phyloP scores from a whole-genome alignment of 495 filamentous ascomycete species.

The Penicillium turbatum region DNA sequence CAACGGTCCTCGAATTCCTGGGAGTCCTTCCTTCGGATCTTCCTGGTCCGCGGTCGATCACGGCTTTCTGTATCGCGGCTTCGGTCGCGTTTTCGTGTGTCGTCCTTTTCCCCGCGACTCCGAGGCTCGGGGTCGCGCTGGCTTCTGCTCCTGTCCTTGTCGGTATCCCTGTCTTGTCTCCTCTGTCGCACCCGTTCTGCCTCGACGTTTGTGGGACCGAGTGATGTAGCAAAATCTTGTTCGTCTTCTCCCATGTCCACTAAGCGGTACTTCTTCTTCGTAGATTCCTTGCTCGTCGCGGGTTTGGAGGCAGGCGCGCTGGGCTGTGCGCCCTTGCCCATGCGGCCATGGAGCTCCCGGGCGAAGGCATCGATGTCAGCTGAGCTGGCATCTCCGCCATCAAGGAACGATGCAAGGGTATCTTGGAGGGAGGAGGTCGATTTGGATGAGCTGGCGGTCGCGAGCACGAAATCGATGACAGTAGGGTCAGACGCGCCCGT shows the following conservation, averaged over 20 bases:
- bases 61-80: constrained; percentile 42
- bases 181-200: constrained; percentile 46
- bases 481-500: constrained; percentile 58
- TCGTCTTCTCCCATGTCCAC: constrained; percentile 79
- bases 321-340: constrained; percentile 27
- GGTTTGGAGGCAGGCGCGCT: constrained; percentile 6
- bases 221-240: constrained; percentile 24
- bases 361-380: constrained; percentile 50
- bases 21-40: constrained; percentile 48
- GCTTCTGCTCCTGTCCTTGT: constrained; percentile 29
- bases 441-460: constrained; percentile 53
- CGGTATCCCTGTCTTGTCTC: constrained; percentile 40
- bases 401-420: constrained; percentile 51
- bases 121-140: constrained; percentile 16
- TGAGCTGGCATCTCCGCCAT: constrained; percentile 34
- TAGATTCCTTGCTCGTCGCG: constrained; percentile 16
- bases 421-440: constrained; percentile 50
- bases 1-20: constrained; percentile 70
- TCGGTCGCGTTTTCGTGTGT: constrained; percentile 41
- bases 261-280: constrained; percentile 70
- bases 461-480: constrained; percentile 58
- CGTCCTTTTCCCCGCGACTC: constrained; percentile 31
- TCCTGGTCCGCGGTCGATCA: constrained; percentile 50
- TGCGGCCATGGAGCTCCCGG: constrained; percentile 48
- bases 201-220: constrained; percentile 50